phyloP scores from a whole-genome alignment of 2,329 filamentous ascomycete genomes.

The Verticillium tricorpus region DNA sequence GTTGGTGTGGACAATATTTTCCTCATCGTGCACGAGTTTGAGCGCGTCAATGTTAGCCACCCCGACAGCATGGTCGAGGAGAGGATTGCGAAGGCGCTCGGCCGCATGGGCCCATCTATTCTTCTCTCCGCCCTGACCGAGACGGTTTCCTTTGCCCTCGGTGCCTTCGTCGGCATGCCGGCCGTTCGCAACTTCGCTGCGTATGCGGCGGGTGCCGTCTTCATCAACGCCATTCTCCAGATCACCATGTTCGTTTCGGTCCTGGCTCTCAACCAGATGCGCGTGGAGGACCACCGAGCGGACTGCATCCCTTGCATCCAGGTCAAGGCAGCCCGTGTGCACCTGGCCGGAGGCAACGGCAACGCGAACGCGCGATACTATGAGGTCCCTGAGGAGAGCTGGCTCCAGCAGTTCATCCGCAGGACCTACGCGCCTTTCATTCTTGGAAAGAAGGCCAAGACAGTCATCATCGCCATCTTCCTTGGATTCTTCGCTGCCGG shows the following conservation, averaged over 20 bases:
- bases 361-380: conserved; percentile 56
- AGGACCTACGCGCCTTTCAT: conserved; percentile 82
- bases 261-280: conserved; percentile 81
- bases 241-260: conserved; percentile 97
- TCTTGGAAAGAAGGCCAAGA: conserved; percentile 75
- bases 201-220: conserved; percentile 91
- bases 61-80: conserved; percentile 85
- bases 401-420: conserved; percentile 82
- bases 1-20: conserved; percentile 99
- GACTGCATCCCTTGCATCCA: conserved; percentile 91
- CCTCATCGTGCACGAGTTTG: conserved; percentile 96
- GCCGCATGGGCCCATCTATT: conserved; percentile 95
- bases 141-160: conserved; percentile 87
- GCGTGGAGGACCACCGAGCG: conserved; percentile 82
- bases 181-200: conserved; percentile 96
- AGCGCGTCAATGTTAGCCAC: conserved; percentile 87
- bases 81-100: conserved; percentile 81
- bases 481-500: conserved; percentile 82
- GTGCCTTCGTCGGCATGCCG: conserved; percentile 94
- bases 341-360: conserved; percentile 59
- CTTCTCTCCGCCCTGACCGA: conserved; percentile 92
- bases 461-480: conserved; percentile 73
- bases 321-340: conserved; percentile 67
- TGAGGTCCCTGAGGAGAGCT: conserved; percentile 77
- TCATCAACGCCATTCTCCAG: conserved; percentile 95